Evolutionary conservation across 1,284 basidiomycete species (phyloP).

Genomic region (Pseudozyma sp.): DNA sequence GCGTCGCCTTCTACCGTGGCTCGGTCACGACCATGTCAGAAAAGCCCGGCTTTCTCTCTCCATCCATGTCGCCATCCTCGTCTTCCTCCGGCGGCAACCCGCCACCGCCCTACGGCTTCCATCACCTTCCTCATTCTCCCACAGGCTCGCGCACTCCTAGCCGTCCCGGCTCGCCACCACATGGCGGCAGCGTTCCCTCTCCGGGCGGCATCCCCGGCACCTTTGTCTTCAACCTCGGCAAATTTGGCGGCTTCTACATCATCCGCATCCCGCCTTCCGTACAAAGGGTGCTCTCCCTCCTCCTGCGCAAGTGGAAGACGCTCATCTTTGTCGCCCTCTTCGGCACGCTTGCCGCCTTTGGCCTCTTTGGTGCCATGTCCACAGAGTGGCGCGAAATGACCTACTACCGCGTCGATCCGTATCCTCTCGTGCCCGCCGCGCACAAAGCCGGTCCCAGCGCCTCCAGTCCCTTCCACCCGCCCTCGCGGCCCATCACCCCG

Average conservation of each 20-base stretch:
- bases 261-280: conserved; percentile 51
- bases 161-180: conserved; percentile 57
- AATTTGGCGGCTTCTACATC: conserved; percentile 61
- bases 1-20: background rate
- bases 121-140: conserved; percentile 59
- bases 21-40: conserved; percentile 48
- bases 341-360: conserved; percentile 57
- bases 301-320: conserved; percentile 65
- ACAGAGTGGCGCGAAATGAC: conserved; percentile 69
- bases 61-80: conserved; percentile 57
- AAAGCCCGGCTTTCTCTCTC: conserved; percentile 51
- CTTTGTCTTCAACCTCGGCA: conserved; percentile 60
- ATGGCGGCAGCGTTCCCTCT: conserved; percentile 56
- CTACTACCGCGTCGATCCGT: conserved; percentile 66
- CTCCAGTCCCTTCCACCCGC: conserved; percentile 44
- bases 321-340: conserved; percentile 58
- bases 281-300: conserved; percentile 48
- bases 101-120: conserved; percentile 63
- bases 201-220: conserved; percentile 53
- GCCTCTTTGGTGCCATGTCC: conserved; percentile 64
- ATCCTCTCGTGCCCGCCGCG: conserved; percentile 51
- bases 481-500: conserved; percentile 53
- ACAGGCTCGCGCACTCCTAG: conserved; percentile 54
- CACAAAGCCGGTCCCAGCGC: conserved; percentile 26
- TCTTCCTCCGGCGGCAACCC: conserved; percentile 57